Base-by-base conservation (phyloP, 1,284 basidiomycete genomes). In the Irpex sp. region DNA sequence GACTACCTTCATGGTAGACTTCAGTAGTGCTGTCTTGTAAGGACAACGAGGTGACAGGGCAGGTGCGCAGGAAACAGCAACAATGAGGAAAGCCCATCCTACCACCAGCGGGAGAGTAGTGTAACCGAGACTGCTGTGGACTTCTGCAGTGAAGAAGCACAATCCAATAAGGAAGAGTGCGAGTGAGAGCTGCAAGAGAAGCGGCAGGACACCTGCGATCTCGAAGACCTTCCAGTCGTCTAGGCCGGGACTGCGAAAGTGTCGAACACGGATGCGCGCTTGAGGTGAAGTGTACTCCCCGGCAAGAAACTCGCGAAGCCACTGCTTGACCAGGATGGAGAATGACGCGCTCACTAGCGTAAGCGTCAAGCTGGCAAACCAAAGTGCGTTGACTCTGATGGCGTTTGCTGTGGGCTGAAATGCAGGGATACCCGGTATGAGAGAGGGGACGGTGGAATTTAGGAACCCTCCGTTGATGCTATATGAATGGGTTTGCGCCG, bases 101-200 rank as follows among this genome's bases (percentile, higher is more conserved):
- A 21, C 37, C 15, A 64, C 58, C 26, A 67, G 44, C 9, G 58
- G 48, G 11, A 59, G 49, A 40, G 61, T 54, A 9, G 55, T 49
- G 8, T 19, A n/a, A 1, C 40, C 57, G 4, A 67, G 62, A 44
- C 57, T 19, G 4, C 5, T 5, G 56, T 64, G 55, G 9, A 68
- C 31, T 3, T 57, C 36, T 34, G 57, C 57, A 1, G 66, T 61
- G 34, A 68, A 60, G 13, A 64, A 54, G 4, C 66, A 64, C 4
- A 68, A 55, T 6, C 69, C 69, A 26, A 64, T 37, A n/a, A 68
- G 61, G 55, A 70, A 68, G 8, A 70, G 58, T 1, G 62, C 48
- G 15, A 68, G 59, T 11, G 67, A 40, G 17, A 65, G 21, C 26
- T 65, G 66, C 6, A 70, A 60, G 2, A 70, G 57, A 15, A 66